Base-by-base conservation (phyloP, 805 yeast species). In the Suhomyces canberraensis region DNA sequence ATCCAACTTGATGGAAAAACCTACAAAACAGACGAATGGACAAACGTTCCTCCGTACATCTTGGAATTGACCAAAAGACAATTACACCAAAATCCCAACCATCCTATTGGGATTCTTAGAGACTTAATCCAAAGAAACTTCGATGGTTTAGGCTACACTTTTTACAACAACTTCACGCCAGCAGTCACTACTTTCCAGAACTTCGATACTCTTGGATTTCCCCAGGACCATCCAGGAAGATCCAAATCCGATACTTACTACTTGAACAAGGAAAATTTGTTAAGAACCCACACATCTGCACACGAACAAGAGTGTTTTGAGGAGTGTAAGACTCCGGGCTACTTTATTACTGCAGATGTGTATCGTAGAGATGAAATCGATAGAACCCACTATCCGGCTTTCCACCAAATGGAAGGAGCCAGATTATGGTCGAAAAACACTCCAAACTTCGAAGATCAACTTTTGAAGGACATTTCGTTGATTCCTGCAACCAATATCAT, bases 391-490 rank as follows among this genome's bases (percentile, higher is more conserved):
- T 93, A 93, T 56, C 98, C 98, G 1, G 97, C 85, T 0, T 93
- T 93, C 64, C 97, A 93, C 54, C 98, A 93, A 61, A 79, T 93
- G 88, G 98, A 93, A 62, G 98, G 98, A 31, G 97, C 96, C 2
- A 69, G 93, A 41, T 60, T 82, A 2, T 93, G 98, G 98, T 65
- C 76, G 6, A 66, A 82, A 36, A 56, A 60, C 9, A 73, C 69
- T 3, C 65, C 59, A 0, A 64, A 73, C 44, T 66, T 86, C 11
- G 63, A 71, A 36, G 47, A 56, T 25, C 44, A 46, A 9, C 49
- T 68, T 29, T 38, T 50, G 35, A 44, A 52, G 1, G 96, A 88
- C 51, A 75, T 87, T 16, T 78, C 66, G 3, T 58, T 71, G 2
- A 73, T 93, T 33, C 89, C 95, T 6, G 60, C 70, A 25, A 73